Base-by-base conservation (phyloP, 2,329 filamentous ascomycete genomes). In the Cordyceps pruinosa region DNA sequence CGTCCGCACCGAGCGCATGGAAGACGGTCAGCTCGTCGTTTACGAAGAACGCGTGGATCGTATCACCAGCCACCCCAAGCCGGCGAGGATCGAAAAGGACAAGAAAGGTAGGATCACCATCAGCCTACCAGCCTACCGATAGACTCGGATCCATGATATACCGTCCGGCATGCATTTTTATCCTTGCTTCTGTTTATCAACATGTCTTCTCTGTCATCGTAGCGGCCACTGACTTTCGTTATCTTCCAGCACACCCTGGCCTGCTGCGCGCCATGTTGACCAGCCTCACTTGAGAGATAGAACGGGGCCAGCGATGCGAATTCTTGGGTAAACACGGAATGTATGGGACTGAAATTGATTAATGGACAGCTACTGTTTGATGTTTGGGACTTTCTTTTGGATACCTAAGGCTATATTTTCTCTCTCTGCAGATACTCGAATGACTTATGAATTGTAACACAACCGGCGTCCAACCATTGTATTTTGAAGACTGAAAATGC, bases 101-200 rank as follows among this genome's bases (percentile, higher is more conserved):
- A 87, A 87, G 79, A 94, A 89, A 91, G 91, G 92, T 95, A 94
- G 87, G 88, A 86, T 94, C 84, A 84, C 86, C 78, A 85, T 92
- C 76, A 89, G 88, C 77, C 82, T 89, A 73, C 88, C 88, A 68
- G 84, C 85, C 76, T 82, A 77, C 25, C 34, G 37, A 73, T 80
- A 74, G 78, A 79, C 76, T 77, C 79, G 74, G 70, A 42, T 28
- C 44, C 5, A 26, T 42, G 7, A 39, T 19, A 21, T 8, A 41
- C 17, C 25, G 9, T 13, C 34, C 34, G 17, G 45, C 30, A 37
- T 21, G 17, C 15, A 19, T 30, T 26, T 50, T 37, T 17, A 15
- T 50, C 66, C 65, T 65, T 53, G 47, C 46, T 56, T 58, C 39
- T 55, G 47, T 56, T 55, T 59, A 25, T 47, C 37, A 42, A n/a